Evolutionary conservation across 495 filamentous ascomycete genomes (phyloP).

Genomic region (Alectoria sarmentosa): DNA sequence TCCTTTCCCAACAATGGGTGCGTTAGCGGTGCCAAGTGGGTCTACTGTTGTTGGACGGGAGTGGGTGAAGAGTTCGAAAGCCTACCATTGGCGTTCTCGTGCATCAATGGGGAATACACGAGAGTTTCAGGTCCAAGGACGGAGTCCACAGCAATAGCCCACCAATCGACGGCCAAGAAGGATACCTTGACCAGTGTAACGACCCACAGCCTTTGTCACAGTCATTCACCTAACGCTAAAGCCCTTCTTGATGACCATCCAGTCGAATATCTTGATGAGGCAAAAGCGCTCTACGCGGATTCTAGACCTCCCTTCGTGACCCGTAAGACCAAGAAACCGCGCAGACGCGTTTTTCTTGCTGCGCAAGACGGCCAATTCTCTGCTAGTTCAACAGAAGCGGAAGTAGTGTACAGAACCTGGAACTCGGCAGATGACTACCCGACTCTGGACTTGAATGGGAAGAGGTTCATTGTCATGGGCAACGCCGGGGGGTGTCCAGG

Average conservation of each 20-base stretch:
- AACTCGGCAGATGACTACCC: background rate
- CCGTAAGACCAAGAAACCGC: background rate
- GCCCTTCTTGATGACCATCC: background rate
- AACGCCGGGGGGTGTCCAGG: background rate
- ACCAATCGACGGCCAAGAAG: background rate
- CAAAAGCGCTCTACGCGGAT: background rate
- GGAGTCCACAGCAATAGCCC: background rate
- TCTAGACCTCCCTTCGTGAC: background rate
- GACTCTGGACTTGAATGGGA: background rate
- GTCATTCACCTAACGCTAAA: background rate
- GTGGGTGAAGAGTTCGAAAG: background rate
- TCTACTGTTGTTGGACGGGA: conserved; percentile 2
- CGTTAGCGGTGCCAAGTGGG: background rate
- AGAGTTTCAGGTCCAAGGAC: background rate
- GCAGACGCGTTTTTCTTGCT: background rate
- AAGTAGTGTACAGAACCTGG: background rate
- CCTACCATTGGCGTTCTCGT: background rate
- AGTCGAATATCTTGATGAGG: background rate
- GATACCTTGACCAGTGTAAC: background rate
- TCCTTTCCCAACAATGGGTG: background rate
- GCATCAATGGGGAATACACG: background rate
- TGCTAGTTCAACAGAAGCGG: background rate
- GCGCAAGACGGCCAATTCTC: background rate
- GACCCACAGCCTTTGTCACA: background rate
- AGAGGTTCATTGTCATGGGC: background rate